A percentile compares a stretch with the other conserved stretches of the same genome.
phyloP scores from a whole-genome alignment of 1,284 basidiomycete species.

The Earliella scabrosa region DNA sequence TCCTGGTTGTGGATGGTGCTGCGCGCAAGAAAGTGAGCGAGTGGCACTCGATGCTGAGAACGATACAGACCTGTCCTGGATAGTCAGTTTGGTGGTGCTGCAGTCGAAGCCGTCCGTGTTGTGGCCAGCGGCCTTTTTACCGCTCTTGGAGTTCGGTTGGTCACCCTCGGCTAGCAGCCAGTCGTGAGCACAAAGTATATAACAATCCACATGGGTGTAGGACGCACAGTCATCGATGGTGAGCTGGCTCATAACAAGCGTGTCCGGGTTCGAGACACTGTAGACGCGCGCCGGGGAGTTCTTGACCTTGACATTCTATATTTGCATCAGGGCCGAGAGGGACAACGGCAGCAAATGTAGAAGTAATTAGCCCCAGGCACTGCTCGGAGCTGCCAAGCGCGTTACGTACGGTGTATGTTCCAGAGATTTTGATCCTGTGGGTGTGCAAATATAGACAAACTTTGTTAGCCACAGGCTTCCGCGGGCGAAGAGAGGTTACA shows the following conservation, averaged over 20 bases:
- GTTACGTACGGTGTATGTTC: conserved; percentile 45
- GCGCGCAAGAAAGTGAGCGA: not conserved
- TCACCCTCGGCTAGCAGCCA: conserved; percentile 37
- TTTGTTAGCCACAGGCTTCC: conserved; percentile 1
- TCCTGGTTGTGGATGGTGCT: conserved; percentile 46
- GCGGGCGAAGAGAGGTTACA: not conserved
- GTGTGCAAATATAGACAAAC: conserved; percentile 1
- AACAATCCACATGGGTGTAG: no score
- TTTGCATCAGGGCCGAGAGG: not conserved
- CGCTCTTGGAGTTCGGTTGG: conserved; percentile 48
- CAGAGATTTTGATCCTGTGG: conserved; percentile 56
- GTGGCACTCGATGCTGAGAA: not conserved
- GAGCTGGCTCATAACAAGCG: conserved; percentile 35
- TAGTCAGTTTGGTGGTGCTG: conserved; percentile 46
- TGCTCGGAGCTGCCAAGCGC: not conserved
- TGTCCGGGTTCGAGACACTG: conserved; percentile 38
- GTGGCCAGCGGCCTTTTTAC: conserved; percentile 40
- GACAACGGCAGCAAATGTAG: no score
- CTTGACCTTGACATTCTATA: conserved; percentile 40
- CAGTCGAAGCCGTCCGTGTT: conserved; percentile 63
- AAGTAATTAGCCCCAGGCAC: no score
- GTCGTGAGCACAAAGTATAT: not conserved
- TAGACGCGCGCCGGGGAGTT: conserved; percentile 43
- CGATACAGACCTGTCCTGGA: conserved; percentile 39
- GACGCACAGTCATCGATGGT: conserved; percentile 43